phyloP scores from a whole-genome alignment of 2,329 filamentous ascomycete genomes.

The Venturia oleaginea region DNA sequence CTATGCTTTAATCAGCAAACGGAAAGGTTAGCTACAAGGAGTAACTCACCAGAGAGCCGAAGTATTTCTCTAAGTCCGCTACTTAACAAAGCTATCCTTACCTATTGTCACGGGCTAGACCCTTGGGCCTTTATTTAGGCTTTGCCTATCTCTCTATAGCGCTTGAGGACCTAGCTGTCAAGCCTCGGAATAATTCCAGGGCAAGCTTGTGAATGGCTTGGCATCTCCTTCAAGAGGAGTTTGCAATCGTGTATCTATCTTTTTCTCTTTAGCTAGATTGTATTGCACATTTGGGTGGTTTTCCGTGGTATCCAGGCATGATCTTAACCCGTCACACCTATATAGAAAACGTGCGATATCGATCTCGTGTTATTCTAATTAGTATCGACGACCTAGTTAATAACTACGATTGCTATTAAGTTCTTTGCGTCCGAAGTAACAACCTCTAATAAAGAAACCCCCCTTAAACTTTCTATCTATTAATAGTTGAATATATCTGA shows the following conservation, averaged over 20 bases:
- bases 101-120: too few relatives aligned
- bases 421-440: conserved; percentile 37
- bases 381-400: conserved; percentile 31
- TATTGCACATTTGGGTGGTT: too few relatives aligned
- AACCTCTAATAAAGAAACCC: conserved; percentile 28
- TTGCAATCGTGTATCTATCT: too few relatives aligned
- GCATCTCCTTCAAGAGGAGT: too few relatives aligned
- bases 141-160: too few relatives aligned
- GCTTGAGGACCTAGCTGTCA: too few relatives aligned
- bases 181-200: too few relatives aligned
- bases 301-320: too few relatives aligned
- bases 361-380: conserved; percentile 33
- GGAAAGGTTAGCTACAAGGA: neutral
- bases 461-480: conserved; percentile 28
- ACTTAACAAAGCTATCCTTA: conserved; percentile 32
- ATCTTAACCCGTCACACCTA: too few relatives aligned
- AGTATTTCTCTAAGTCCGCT: conserved; percentile 28
- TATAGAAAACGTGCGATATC: conserved; percentile 24
- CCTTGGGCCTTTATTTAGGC: too few relatives aligned
- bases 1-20: neutral
- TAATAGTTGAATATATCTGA: conserved; percentile 32
- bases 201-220: too few relatives aligned
- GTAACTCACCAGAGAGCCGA: conserved; percentile 16
- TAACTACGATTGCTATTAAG: conserved; percentile 34
- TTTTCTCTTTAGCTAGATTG: too few relatives aligned